phyloP scores from a whole-genome alignment of 352 stramenopile species.

The Phytopythium helicoides region DNA sequence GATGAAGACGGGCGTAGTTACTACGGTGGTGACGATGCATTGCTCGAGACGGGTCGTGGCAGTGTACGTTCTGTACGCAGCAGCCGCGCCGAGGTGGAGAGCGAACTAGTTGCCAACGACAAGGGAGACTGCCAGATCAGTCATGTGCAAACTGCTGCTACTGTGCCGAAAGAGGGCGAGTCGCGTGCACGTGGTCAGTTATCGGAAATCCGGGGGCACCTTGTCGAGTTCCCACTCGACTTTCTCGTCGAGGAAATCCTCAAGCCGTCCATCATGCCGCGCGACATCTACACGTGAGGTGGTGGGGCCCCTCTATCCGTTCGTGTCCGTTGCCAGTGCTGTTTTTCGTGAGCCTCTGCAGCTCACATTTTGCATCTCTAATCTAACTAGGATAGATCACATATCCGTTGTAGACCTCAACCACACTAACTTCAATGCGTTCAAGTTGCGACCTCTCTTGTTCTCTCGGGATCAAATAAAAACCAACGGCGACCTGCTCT shows the following conservation, averaged over 20 bases:
- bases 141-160: conserved; percentile 80
- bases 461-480: too few relatives aligned
- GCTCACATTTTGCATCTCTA: too few relatives aligned
- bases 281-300: conserved; percentile 89
- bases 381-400: too few relatives aligned
- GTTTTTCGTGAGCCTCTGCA: too few relatives aligned
- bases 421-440: too few relatives aligned
- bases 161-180: conserved; percentile 77
- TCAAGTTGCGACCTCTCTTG: too few relatives aligned
- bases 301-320: too few relatives aligned
- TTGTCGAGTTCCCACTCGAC: conserved; percentile 84
- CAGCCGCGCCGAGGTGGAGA: conserved; percentile 27
- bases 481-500: too few relatives aligned
- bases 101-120: conserved; percentile 36
- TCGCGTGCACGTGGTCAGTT: conserved; percentile 65
- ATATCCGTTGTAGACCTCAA: too few relatives aligned
- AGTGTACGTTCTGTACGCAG: conserved; percentile 35
- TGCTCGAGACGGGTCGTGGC: conserved; percentile 50
- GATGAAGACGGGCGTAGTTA: conserved; percentile 41
- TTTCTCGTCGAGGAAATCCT: conserved; percentile 85
- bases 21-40: conserved; percentile 41
- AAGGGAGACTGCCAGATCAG: conserved; percentile 77
- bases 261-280: conserved; percentile 77
- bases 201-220: conserved; percentile 78
- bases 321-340: too few relatives aligned